Evolutionary conservation across 1,139 yeast species (phyloP).

Genomic region (Diutina neorugosa): DNA sequence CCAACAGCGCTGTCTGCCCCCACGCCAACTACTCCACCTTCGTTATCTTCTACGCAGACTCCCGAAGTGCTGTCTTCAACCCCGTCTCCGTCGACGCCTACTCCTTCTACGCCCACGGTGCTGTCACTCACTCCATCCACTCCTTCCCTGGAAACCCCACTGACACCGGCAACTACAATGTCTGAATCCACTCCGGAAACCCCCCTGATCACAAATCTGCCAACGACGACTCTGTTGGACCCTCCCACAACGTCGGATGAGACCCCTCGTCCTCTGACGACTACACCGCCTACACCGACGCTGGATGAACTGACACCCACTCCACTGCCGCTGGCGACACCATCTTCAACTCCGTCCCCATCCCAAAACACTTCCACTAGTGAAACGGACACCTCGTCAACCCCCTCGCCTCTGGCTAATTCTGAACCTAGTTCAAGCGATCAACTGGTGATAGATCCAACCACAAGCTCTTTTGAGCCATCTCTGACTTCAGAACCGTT

Average conservation of each 20-base stretch:
- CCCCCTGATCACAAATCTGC: background rate
- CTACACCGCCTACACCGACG: background rate
- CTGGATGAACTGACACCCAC: background rate
- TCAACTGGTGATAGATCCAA: background rate
- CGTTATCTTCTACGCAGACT: background rate
- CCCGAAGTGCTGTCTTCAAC: background rate
- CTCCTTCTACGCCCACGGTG: background rate
- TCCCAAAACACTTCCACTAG: slow-evolving; percentile 7
- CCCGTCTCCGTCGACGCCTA: background rate
- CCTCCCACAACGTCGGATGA: background rate
- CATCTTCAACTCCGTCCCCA: slow-evolving; percentile 5
- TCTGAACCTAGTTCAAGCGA: slow-evolving; percentile 5
- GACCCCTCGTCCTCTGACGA: background rate
- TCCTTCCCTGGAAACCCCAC: background rate
- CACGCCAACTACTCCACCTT: background rate
- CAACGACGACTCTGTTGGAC: background rate
- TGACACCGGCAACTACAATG: background rate
- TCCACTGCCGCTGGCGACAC: background rate
- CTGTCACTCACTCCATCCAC: background rate
- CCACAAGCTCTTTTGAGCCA: slow-evolving; percentile 4
- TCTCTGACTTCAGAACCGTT: slow-evolving; percentile 5
- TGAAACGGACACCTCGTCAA: slow-evolving; percentile 8
- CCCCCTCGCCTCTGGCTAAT: slow-evolving; percentile 7
- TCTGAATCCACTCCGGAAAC: background rate
- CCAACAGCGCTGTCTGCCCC: background rate